Evolutionary conservation across 345 rosid species (phyloP), one percentile per base, ranked within the genome.

Genomic region (Pistacia atlantica): DNA sequence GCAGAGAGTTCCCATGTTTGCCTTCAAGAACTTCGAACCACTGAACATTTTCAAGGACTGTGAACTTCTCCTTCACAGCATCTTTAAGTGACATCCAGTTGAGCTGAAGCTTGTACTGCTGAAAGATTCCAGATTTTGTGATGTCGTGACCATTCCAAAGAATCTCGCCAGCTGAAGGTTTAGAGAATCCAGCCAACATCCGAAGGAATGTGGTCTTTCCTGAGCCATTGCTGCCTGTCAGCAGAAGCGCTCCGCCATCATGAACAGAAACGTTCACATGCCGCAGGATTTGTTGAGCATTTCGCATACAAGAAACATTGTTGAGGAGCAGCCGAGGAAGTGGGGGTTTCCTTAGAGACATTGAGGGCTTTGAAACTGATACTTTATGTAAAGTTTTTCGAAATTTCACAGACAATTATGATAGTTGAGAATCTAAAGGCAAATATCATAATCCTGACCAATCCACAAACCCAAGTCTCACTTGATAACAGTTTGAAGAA

Each of bases 291-390:
- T 91, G 96, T 55, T 90, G 96, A 0, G 93, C 96, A 77, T 92
- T 95, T 87, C 99, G 90, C 98, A 91, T 95, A 83, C 98, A 95
- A 0, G 99, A 91, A 57, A 95, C 97, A 75, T 92, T 92, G 77
- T 89, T 87, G 8, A 95, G 97, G 67, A 95, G 86, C 28, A 93
- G 86, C 51, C 92, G 87, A 70, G 96, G 97, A 59, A 82, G 81
- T 16, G 89, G 96, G 1, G 92, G 89, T 69, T 80, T 89, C 51
- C 88, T 66, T 10, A 87, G 77, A 82, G 92, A 79, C 97, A 94
- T 90, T 33, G 60, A 74, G 22, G 72, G 14, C n/a, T 54, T 11
- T 46, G 56, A 56, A 76, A 67, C 56, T 22, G 72, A 52, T 42
- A 73, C 18, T 6, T 46, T 28, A 20, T 25, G 42, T 57, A 51